Evolutionary conservation across 2,329 filamentous ascomycete genomes (phyloP).

Genomic region (Malbranchea zuffiana): DNA sequence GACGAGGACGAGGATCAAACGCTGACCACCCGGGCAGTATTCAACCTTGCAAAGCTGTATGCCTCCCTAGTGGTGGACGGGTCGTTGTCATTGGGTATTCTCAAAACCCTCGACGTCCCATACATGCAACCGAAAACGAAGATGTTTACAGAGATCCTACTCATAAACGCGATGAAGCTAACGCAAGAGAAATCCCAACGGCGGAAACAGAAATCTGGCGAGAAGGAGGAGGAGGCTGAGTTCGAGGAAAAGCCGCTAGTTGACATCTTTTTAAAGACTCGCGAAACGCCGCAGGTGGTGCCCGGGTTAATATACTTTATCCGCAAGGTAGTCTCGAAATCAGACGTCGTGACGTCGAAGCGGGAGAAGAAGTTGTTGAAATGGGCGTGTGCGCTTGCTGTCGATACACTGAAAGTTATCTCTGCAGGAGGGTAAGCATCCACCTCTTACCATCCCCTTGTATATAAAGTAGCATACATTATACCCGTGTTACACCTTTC

Average conservation of each 20-base stretch:
- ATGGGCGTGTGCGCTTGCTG: conserved; percentile 34
- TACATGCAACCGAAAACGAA: conserved; percentile 66
- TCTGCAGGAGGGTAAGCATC: conserved; percentile 14
- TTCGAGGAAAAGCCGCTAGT: conserved; percentile 50
- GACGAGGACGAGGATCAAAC: conserved; percentile 40
- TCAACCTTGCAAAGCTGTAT: conserved; percentile 59
- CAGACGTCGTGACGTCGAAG: conserved; percentile 42
- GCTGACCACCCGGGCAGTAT: conserved; percentile 47
- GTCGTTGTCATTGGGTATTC: conserved; percentile 45
- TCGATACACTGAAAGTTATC: conserved; percentile 32
- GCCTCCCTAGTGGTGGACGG: conserved; percentile 51
- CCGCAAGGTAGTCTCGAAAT: conserved; percentile 60
- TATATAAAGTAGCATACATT: too few relatives aligned
- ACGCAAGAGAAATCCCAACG: conserved; percentile 41
- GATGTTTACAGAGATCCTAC: conserved; percentile 67
- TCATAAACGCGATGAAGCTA: conserved; percentile 64
- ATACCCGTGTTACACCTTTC: too few relatives aligned
- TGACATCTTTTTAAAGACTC: conserved; percentile 55
- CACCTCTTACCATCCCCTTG: too few relatives aligned
- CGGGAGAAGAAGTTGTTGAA: conserved; percentile 43
- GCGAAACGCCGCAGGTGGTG: conserved; percentile 56
- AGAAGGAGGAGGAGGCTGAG: conserved; percentile 17
- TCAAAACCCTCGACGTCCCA: conserved; percentile 61
- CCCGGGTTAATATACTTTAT: conserved; percentile 71
- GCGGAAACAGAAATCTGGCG: conserved; percentile 16